A percentile compares a stretch with the other conserved stretches of the same genome.
phyloP scores from a whole-genome alignment of 331 rosid genomes.

The Phaseolus coccineus region DNA sequence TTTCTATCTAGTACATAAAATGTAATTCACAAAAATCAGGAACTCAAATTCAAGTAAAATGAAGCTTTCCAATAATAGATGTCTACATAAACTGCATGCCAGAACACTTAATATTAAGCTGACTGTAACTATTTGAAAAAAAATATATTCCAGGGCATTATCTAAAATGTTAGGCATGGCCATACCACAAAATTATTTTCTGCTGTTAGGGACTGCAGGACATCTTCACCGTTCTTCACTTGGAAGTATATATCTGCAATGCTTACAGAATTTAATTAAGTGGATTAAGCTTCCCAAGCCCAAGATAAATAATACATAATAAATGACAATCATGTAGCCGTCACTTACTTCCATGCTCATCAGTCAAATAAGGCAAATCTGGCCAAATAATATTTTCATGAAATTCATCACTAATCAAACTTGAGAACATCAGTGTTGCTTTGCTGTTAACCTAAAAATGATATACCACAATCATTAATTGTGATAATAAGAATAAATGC shows the following conservation, averaged over 20 bases:
- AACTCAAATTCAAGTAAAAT: constrained; percentile 7
- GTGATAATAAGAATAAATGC: constrained; percentile 35
- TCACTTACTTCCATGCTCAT: constrained; percentile 94
- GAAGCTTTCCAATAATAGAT: constrained; percentile 1
- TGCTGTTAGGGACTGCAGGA: constrained; percentile 72
- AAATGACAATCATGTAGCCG: constrained; percentile 41
- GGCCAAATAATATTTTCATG: constrained; percentile 91
- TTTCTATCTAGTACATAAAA: constrained; percentile 20
- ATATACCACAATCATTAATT: constrained; percentile 44
- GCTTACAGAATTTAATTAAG: constrained; percentile 42
- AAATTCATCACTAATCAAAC: constrained; percentile 71
- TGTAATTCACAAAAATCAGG: not conserved
- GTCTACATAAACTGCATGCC: not conserved
- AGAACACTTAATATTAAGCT: not conserved
- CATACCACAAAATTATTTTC: constrained; percentile 93
- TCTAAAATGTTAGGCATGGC: constrained; percentile 33
- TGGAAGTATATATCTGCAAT: constrained; percentile 90
- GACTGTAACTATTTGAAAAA: not conserved
- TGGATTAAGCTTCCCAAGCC: constrained; percentile 40
- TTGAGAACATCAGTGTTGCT: constrained; percentile 83
- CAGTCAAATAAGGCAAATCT: constrained; percentile 91
- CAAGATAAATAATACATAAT: constrained; percentile 24
- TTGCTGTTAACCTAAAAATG: constrained; percentile 84
- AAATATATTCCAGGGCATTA: constrained; percentile 1
- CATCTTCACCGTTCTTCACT: constrained; percentile 75